phyloP scores from a whole-genome alignment of 805 yeast species.

The Tetrapisispora namnaoensis region DNA sequence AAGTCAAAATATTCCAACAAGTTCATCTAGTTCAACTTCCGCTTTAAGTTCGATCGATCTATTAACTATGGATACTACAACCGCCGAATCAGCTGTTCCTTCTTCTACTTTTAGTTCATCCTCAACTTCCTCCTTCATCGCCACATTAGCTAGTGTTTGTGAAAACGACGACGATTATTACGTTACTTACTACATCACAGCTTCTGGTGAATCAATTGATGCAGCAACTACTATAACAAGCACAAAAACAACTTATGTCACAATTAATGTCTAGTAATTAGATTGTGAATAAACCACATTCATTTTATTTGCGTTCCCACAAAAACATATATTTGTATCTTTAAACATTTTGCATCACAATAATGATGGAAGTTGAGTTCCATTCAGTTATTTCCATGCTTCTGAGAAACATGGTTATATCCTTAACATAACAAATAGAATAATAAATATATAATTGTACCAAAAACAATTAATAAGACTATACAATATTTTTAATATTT shows the following conservation, averaged over 20 bases:
- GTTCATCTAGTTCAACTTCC: slow-evolving; percentile 4
- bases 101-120: slow-evolving; percentile 2
- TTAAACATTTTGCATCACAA: neutral
- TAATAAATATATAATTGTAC: neutral
- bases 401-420: neutral
- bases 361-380: slow-evolving; percentile 1
- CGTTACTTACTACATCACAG: slow-evolving; percentile 25
- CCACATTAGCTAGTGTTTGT: slow-evolving; percentile 12
- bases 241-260: slow-evolving; percentile 19
- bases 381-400: neutral
- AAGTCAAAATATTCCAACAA: neutral
- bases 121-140: slow-evolving; percentile 8
- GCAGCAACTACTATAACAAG: slow-evolving; percentile 29
- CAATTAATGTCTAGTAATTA: slow-evolving; percentile 8
- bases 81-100: slow-evolving; percentile 1
- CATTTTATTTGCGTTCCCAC: neutral
- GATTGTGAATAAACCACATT: neutral
- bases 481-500: neutral
- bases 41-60: slow-evolving; percentile 1
- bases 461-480: neutral
- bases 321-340: neutral
- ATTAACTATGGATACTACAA: slow-evolving; percentile 1
- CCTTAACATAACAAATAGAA: neutral
- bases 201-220: slow-evolving; percentile 23
- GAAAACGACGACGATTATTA: slow-evolving; percentile 23